Base-by-base conservation (phyloP, 169 alveolate species). In the Plasmodium inui region DNA sequence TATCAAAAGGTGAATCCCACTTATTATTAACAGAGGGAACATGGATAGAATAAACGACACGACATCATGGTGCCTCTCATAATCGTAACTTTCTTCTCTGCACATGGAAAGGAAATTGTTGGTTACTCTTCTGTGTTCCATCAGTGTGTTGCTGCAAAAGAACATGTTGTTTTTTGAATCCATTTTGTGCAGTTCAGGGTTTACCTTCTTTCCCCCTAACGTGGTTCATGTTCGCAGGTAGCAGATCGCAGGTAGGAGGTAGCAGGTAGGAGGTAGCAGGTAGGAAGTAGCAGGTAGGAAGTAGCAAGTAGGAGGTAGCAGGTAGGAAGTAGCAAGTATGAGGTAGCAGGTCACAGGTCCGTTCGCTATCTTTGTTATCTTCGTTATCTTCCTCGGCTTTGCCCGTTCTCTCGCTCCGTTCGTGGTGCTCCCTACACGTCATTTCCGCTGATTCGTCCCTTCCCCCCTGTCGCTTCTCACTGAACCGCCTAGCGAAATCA, bases 11-110 rank as follows among this genome's bases (percentile, higher is more conserved):
- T 88, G 94, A 57, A 88, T 41, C 53, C 17, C 44, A 78, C 83
- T 28, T 55, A 61, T 70, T 44, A 88, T 30, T 61, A 88, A 50
- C 32, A 88, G 57, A 61, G 94, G 94, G 19, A 88, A n/a, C 32
- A 79, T 76, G 12, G 94, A 88, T 22, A 88, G 19, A 55, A 88
- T 41, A 50, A 57, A 22, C 71, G 94, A 88, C 50, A 88, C 32
- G 19, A 37, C 44, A 22, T 50, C 70, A 57, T 80, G 94, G 72
- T 70, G 37, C 17, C 71, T 76, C 50, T 57, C 46, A 88, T 78
- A 37, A 55, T 32, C 19, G 82, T 88, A 79, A 67, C 55, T 70
- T 88, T 67, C 79, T 57, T 79, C 94, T 79, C 72, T 79, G 53
- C 22, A 17, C 72, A 32, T 22, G 70, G 82, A 79, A 41, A 79